Conservation (phyloP, 2,329 filamentous ascomycete species). For the Penicillium brevicompactum region DNA sequence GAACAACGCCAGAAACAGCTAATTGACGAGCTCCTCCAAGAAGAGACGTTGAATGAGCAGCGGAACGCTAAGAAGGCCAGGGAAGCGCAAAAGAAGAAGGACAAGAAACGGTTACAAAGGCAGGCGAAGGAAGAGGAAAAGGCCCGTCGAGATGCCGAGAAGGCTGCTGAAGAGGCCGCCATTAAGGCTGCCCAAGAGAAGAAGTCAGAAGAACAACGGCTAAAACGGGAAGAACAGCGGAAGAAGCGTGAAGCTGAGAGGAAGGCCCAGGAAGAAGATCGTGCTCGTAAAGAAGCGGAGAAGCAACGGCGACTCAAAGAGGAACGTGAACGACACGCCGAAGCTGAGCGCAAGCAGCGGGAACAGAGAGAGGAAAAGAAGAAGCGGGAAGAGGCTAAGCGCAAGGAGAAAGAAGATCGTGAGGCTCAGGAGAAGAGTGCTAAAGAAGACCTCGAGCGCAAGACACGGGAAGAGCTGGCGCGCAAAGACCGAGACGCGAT, state of each 20-base stretch:
- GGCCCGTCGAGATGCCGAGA: conserved; percentile 82
- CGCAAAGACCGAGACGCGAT: conserved; percentile 62
- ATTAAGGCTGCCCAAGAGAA: conserved; percentile 74
- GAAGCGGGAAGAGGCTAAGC: conserved; percentile 69
- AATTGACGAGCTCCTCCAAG: conserved; percentile 86
- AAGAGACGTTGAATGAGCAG: conserved; percentile 72
- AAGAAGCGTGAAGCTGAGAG: conserved; percentile 89
- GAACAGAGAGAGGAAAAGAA: conserved; percentile 85
- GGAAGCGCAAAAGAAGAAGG: conserved; percentile 93
- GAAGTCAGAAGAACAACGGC: conserved; percentile 76
- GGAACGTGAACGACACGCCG: conserved; percentile 81
- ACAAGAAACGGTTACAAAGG: conserved; percentile 88
- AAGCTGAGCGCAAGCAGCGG: conserved; percentile 79
- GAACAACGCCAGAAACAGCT: conserved; percentile 88
- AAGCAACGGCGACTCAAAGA: conserved; percentile 77
- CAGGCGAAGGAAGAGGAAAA: conserved; percentile 88
- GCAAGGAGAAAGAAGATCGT: conserved; percentile 70
- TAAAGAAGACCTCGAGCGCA: conserved; percentile 64
- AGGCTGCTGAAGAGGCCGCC: conserved; percentile 81
- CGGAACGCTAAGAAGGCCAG: conserved; percentile 91
- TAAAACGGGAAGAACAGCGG: conserved; percentile 84
- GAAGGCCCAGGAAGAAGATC: conserved; percentile 88
- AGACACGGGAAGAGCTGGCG: conserved; percentile 45
- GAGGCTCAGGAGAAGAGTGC: conserved; percentile 67
- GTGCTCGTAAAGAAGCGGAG: conserved; percentile 80